A percentile compares a stretch with the other conserved stretches of the same genome.
These are phyloP conservation scores for Cicer yamashitae DNA, from an alignment of 306 rosid genomes.

Conservation along the genomic window DNA sequence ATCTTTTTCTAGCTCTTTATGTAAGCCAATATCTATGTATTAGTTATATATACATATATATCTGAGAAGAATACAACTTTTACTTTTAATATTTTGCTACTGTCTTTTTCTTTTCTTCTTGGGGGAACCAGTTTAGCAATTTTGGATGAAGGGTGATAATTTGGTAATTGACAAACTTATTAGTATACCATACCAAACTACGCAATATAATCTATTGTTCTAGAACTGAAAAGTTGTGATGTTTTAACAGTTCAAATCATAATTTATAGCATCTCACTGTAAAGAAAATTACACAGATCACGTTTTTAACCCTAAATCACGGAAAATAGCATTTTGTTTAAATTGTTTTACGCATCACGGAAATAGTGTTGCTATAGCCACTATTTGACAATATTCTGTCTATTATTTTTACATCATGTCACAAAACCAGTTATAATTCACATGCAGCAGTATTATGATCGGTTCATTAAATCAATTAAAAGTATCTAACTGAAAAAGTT, in stretches of 20 bases:
- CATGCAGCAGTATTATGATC: constrained; percentile 6
- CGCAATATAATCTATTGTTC: constrained; percentile 5
- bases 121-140: background rate
- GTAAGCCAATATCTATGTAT: constrained; percentile 48
- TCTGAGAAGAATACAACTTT: constrained; percentile 21
- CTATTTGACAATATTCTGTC: background rate
- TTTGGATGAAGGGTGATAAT: constrained; percentile 14
- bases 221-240: constrained; percentile 17
- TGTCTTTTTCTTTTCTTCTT: background rate
- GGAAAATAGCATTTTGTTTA: too few species aligned
- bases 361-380: background rate
- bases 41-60: background rate
- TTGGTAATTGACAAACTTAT: constrained; percentile 17
- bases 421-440: constrained; percentile 7
- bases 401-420: background rate
- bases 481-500: constrained; percentile 17
- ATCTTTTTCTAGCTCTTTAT: constrained; percentile 37
- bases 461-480: constrained; percentile 19
- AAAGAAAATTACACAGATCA: background rate
- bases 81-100: background rate
- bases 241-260: constrained; percentile 10
- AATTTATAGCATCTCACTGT: background rate
- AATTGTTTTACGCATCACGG: too few species aligned
- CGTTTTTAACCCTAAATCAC: too few species aligned
- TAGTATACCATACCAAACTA: background rate